Base-by-base conservation (phyloP, 305 asterid genomes). In the Ajuga reptans region DNA sequence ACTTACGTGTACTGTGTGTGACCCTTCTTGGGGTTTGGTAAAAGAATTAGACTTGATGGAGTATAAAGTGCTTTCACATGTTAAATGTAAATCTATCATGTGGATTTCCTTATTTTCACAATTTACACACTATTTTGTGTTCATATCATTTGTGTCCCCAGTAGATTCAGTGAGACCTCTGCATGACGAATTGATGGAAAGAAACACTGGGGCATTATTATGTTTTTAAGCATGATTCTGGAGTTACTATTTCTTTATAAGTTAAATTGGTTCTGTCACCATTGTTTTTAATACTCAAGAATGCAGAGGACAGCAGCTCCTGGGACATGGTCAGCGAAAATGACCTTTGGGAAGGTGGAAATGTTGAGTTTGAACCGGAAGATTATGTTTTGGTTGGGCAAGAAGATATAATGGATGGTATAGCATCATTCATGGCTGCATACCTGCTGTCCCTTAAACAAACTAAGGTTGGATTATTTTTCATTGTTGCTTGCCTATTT, bases 341-440 rank as follows among this genome's bases (percentile, higher is more conserved):
- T 77, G 99, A 93, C 82, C 83, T 86, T 11, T 92, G 97, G 98
- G 98, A 89, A 81, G 85, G 83, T 73, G 97, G 78, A 76, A 68
- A 79, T 71, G 78, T 61, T 45, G 91, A 84, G 51, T 75, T 78
- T 21, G 90, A 85, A 27, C 75, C 83, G 45, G 99, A 93, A 51
- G 98, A 90, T 73, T 93, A 81, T 69, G 96, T 93, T 67, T 74
- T 93, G 77, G 97, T 93, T 72, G 89, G 89, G 83, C 91, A 90
- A 79, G 99, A 93, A 78, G 99, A 93, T 77, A 93, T 93, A 80
- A 82, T 87, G 85, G 99, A 93, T 72, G 96, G 97, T 69, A 87
- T 93, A 71, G 97, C 99, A n/a, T 82, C 96, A 76, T 93, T 90
- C 87, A 93, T 93, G 99, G 96, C 99, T 71, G 95, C 92, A 49